These are phyloP conservation scores for Oryza meyeriana DNA, from an alignment of 176 grass and related monocot genomes.

Conservation along the genomic window DNA sequence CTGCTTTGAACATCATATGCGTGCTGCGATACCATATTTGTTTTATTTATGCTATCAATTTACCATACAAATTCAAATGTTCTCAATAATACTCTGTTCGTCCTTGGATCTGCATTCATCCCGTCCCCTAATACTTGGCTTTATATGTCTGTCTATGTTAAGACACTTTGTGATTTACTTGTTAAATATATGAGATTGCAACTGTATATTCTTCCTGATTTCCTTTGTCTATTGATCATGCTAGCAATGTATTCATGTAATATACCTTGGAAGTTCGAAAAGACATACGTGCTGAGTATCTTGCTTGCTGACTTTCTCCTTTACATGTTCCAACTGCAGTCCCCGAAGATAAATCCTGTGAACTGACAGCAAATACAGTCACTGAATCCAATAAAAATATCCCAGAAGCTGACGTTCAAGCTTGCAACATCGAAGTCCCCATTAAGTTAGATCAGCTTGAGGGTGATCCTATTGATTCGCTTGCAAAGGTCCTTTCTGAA, in stretches of 20 bases:
- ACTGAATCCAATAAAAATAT: conserved; percentile 28
- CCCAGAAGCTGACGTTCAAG: conserved; percentile 20
- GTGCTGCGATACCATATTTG: background rate
- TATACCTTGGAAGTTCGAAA: background rate
- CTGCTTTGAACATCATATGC: background rate
- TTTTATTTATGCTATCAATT: background rate
- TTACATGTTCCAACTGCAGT: conserved; percentile 50
- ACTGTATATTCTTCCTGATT: background rate
- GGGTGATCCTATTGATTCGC: conserved; percentile 47
- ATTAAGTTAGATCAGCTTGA: conserved; percentile 49
- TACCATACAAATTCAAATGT: background rate
- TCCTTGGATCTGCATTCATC: background rate
- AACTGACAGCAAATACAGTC: conserved; percentile 32
- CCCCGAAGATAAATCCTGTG: conserved; percentile 52
- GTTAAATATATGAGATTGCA: background rate
- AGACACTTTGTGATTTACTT: background rate
- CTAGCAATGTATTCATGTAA: background rate
- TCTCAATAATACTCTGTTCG: background rate
- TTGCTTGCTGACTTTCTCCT: background rate
- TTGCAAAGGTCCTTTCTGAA: conserved; percentile 56
- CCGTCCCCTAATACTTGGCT: background rate
- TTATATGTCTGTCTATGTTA: background rate
- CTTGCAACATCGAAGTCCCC: conserved; percentile 17
- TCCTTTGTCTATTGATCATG: background rate
- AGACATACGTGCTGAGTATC: background rate